A percentile compares a stretch with the other conserved stretches of the same genome.
phyloP scores from a whole-genome alignment of 768 basidiomycete genomes.

The Mycena chlorophos region DNA sequence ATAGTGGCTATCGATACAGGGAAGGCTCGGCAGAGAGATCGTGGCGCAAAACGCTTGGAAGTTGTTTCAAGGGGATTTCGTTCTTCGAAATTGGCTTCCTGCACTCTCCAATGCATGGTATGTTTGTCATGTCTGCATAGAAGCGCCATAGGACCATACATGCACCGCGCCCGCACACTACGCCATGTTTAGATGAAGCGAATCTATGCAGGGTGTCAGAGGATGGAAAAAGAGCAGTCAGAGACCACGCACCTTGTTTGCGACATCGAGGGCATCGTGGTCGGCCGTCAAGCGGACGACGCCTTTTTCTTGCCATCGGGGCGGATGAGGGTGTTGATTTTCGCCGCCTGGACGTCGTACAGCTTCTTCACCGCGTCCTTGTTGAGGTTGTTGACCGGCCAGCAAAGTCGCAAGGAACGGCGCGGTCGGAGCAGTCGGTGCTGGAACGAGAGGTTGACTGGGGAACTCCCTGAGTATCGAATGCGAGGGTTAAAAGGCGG shows the following conservation, averaged over 20 bases:
- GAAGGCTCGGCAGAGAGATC: too few relatives aligned
- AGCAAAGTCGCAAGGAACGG: too few relatives aligned
- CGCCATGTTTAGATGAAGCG: conserved; percentile 84
- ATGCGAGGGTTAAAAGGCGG: too few relatives aligned
- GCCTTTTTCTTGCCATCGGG: conserved; percentile 99
- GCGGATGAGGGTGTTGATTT: conserved; percentile 98
- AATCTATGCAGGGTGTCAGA: conserved; percentile 53
- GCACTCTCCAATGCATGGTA: too few relatives aligned
- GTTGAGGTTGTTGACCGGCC: too few relatives aligned
- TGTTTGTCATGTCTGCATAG: too few relatives aligned
- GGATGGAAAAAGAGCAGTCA: not conserved
- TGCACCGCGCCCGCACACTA: conserved; percentile 1
- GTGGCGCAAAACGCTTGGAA: too few relatives aligned
- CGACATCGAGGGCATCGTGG: conserved; percentile 94
- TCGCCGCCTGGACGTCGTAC: conserved; percentile 94
- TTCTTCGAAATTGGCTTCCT: too few relatives aligned
- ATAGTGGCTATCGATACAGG: not conserved
- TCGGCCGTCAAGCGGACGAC: conserved; percentile 92
- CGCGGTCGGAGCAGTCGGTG: too few relatives aligned
- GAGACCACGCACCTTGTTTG: conserved; percentile 91
- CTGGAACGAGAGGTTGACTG: too few relatives aligned
- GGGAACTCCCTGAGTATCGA: too few relatives aligned
- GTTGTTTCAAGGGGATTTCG: too few relatives aligned
- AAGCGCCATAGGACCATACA: conserved; percentile 13
- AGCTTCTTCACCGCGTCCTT: conserved; percentile 99